Evolutionary conservation across 2,329 filamentous ascomycete species (phyloP).

Genomic region (Aspergillus latus): DNA sequence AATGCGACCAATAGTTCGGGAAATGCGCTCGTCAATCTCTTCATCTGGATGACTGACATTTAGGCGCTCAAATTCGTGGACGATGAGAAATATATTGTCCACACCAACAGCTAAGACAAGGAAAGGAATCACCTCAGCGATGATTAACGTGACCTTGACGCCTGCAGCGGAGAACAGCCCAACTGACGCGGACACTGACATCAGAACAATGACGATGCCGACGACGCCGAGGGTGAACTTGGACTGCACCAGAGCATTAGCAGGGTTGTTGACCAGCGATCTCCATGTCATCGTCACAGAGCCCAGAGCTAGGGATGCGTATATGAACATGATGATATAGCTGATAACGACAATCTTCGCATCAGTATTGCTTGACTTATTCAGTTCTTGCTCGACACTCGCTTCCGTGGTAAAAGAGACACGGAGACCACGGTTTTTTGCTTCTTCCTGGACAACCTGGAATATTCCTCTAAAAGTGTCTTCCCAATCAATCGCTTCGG

Average conservation of each 20-base stretch:
- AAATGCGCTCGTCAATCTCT: constrained; percentile 79
- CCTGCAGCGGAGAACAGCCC: constrained; percentile 90
- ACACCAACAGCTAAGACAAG: constrained; percentile 94
- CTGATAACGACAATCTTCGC: constrained; percentile 95
- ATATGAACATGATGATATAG: constrained; percentile 98
- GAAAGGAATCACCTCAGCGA: constrained; percentile 97
- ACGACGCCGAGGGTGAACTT: constrained; percentile 95
- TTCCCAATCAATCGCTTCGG: constrained; percentile 86
- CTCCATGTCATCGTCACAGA: constrained; percentile 78
- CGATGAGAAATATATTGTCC: constrained; percentile 98
- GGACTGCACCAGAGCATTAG: constrained; percentile 84
- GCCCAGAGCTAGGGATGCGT: constrained; percentile 87
- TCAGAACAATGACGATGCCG: constrained; percentile 91
- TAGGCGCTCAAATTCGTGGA: constrained; percentile 95
- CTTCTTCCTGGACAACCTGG: constrained; percentile 77
- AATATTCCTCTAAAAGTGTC: constrained; percentile 71
- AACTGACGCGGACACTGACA: constrained; percentile 95
- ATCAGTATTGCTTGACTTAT: constrained; percentile 97
- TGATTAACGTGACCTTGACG: constrained; percentile 93
- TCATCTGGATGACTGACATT: constrained; percentile 90
- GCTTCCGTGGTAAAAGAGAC: constrained; percentile 95
- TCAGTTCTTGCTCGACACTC: constrained; percentile 91
- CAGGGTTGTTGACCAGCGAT: constrained; percentile 77
- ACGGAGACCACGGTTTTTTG: constrained; percentile 71
- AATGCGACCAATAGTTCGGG: constrained; percentile 89